phyloP scores from a whole-genome alignment of 2,329 filamentous ascomycete genomes.

The Pseudogymnoascus sp. region DNA sequence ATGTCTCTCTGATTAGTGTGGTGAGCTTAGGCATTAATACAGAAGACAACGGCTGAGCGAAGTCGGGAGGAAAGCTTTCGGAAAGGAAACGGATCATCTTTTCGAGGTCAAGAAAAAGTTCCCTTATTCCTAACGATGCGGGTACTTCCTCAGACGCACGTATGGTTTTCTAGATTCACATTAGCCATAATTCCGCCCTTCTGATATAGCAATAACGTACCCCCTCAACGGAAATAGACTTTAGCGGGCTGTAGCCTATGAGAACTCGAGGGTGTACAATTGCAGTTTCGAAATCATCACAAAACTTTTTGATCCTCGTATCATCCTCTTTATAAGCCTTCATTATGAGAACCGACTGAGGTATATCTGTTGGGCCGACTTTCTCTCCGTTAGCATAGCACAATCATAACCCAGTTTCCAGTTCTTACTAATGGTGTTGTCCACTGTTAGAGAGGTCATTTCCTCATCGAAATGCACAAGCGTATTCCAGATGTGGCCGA shows the following conservation, averaged over 20 bases:
- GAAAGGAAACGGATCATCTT: slow-evolving; percentile 47
- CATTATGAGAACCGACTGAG: slow-evolving; percentile 50
- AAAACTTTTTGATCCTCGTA: slow-evolving; percentile 53
- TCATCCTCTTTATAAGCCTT: slow-evolving; percentile 57
- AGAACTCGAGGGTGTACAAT: slow-evolving; percentile 57
- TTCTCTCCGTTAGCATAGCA: background rate
- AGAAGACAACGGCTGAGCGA: slow-evolving; percentile 56
- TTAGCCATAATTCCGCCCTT: background rate
- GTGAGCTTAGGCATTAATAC: slow-evolving; percentile 66
- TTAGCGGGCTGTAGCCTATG: slow-evolving; percentile 31
- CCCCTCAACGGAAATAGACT: slow-evolving; percentile 38
- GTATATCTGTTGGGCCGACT: slow-evolving; percentile 48
- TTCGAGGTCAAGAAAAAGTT: slow-evolving; percentile 50
- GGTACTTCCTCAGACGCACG: slow-evolving; percentile 34
- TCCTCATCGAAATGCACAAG: slow-evolving; percentile 58
- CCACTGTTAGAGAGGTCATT: slow-evolving; percentile 49
- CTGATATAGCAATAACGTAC: slow-evolving; percentile 28
- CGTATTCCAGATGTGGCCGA: slow-evolving; percentile 65
- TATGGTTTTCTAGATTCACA: slow-evolving; percentile 37
- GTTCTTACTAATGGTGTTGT: slow-evolving; percentile 18
- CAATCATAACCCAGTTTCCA: background rate
- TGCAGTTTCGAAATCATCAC: slow-evolving; percentile 55
- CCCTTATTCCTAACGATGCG: slow-evolving; percentile 41
- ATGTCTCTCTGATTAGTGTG: slow-evolving; percentile 61
- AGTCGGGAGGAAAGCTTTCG: slow-evolving; percentile 45